Evolutionary conservation across 129 eudicot genomes (phyloP).

Genomic region (Smallanthus sonchifolius): DNA sequence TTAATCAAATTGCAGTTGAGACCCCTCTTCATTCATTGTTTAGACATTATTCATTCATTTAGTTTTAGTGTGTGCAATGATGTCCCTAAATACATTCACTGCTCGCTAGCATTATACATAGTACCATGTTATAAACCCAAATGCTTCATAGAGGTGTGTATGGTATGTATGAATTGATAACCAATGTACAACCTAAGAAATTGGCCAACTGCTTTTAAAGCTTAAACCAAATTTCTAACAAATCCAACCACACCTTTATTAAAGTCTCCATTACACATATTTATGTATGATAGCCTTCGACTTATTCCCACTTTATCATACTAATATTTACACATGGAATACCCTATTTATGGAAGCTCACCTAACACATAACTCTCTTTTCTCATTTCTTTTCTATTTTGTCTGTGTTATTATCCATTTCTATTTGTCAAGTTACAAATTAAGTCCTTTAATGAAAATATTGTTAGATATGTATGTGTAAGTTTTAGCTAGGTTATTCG

Average conservation of each 20-base stretch:
- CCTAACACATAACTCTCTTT: conserved; percentile 20
- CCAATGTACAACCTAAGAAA: conserved; percentile 30
- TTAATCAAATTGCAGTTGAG: conserved; percentile 42
- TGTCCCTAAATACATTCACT: conserved; percentile 13
- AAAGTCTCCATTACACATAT: conserved; percentile 25
- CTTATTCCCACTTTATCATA: conserved; percentile 27
- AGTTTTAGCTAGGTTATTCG: background rate
- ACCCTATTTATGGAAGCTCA: conserved; percentile 35
- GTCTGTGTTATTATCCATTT: background rate
- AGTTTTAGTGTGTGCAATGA: conserved; percentile 27
- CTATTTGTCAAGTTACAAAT: background rate
- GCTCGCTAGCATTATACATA: background rate
- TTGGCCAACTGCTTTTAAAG: conserved; percentile 52
- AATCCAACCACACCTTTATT: conserved; percentile 64
- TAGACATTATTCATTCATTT: conserved; percentile 31
- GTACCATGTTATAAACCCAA: conserved; percentile 33
- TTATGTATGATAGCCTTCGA: conserved; percentile 33
- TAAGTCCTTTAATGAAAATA: background rate
- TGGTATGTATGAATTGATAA: conserved; percentile 21
- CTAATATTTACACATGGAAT: conserved; percentile 32
- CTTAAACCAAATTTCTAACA: conserved; percentile 59
- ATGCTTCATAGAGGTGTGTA: conserved; percentile 18
- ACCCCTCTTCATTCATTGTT: conserved; percentile 62
- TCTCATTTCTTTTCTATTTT: conserved; percentile 8
- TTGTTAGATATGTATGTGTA: background rate